Conservation (phyloP, 163 green algal genomes). For the Coccomyxa subellipsoidea region DNA sequence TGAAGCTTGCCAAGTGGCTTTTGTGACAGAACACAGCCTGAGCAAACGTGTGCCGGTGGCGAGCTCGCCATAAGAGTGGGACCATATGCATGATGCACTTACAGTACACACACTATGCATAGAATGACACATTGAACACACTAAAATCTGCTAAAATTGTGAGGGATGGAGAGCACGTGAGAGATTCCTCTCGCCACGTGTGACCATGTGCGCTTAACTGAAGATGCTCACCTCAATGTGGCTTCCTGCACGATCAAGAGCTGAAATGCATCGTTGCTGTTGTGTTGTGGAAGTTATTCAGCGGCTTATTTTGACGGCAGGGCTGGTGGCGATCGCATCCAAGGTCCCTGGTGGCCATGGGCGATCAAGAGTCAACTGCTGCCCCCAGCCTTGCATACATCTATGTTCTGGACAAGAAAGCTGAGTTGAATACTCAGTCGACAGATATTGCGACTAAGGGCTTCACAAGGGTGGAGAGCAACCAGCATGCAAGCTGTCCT, state of each 20-base stretch:
- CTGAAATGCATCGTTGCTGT: too few species aligned
- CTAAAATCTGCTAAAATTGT: too few species aligned
- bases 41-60: too few species aligned
- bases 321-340: neutral
- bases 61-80: too few species aligned
- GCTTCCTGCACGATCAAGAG: too few species aligned
- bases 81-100: too few species aligned
- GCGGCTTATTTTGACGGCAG: neutral
- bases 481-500: neutral
- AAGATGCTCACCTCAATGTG: too few species aligned
- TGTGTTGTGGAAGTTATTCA: too few species aligned
- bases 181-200: neutral
- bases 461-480: neutral
- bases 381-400: neutral
- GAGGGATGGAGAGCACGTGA: neutral
- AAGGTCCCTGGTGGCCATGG: neutral
- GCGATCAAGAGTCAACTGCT: neutral
- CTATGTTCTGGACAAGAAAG: neutral
- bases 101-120: too few species aligned
- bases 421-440: neutral
- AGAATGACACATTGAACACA: too few species aligned
- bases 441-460: neutral
- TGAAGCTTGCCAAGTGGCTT: too few species aligned
- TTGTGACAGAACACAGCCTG: too few species aligned
- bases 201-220: neutral